These are phyloP conservation scores for Aspergillus persii DNA, from an alignment of 2,329 filamentous ascomycete genomes.

Conservation along the genomic window DNA sequence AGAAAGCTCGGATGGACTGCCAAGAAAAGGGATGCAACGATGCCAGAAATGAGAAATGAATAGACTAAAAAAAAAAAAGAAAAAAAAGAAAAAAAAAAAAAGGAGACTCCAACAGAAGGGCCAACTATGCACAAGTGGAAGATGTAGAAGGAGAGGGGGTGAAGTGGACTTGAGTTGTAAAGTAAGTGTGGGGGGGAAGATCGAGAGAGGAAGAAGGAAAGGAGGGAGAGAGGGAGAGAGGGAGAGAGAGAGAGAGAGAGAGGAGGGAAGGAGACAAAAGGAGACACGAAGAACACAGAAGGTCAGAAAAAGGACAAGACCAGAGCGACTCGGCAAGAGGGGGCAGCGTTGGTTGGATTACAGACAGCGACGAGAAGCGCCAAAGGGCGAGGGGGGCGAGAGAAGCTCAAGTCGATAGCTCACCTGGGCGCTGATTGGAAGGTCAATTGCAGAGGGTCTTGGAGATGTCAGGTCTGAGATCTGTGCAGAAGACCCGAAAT, in stretches of 20 bases:
- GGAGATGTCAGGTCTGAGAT: background rate
- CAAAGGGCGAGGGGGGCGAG: background rate
- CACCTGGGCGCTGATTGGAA: background rate
- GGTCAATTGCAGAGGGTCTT: background rate
- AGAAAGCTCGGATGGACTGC: background rate
- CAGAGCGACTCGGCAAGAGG: background rate
- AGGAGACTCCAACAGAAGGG: background rate
- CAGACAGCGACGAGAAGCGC: background rate
- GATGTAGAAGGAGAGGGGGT: background rate
- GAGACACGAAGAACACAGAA: background rate
- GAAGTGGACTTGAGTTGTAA: background rate
- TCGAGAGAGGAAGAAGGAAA: background rate
- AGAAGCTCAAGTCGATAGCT: background rate
- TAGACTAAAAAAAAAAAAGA: background rate
- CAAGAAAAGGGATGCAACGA: background rate
- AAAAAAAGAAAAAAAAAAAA: background rate
- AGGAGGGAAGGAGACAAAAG: background rate
- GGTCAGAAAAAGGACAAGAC: background rate
- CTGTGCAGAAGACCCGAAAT: background rate
- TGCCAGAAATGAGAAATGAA: background rate
- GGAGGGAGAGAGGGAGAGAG: background rate
- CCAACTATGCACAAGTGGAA: background rate
- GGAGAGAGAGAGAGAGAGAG: background rate
- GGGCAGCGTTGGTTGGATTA: background rate
- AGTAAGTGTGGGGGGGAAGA: too few species aligned